Evolutionary conservation across 352 stramenopile species (phyloP).

Genomic region (Phytophthora sansomeana): DNA sequence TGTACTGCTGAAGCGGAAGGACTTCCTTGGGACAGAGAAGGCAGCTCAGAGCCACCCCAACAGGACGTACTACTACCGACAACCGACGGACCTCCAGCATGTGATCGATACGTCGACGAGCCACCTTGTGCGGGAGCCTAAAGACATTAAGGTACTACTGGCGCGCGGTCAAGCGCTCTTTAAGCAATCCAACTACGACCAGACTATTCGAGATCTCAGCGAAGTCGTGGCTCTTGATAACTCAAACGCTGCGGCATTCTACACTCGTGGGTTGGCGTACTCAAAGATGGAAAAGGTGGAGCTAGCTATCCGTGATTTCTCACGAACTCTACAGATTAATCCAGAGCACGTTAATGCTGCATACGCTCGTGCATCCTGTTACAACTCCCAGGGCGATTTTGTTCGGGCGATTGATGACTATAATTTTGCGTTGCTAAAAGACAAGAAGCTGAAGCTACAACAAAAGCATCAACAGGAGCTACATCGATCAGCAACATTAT

Average conservation of each 20-base stretch:
- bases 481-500: conserved; percentile 32
- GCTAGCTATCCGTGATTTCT: conserved; percentile 84
- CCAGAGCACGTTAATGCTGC: conserved; percentile 89
- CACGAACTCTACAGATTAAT: conserved; percentile 73
- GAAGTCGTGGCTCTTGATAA: conserved; percentile 55
- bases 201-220: conserved; percentile 68
- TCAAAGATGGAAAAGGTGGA: conserved; percentile 77
- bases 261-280: conserved; percentile 78
- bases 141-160: conserved; percentile 72
- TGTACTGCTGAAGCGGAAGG: conserved; percentile 75
- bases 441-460: conserved; percentile 67
- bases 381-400: conserved; percentile 89
- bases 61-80: conserved; percentile 84
- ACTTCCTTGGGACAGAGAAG: conserved; percentile 77
- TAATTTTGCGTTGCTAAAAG: conserved; percentile 86
- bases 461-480: conserved; percentile 43
- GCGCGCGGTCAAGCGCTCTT: conserved; percentile 81
- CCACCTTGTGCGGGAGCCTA: conserved; percentile 67
- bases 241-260: conserved; percentile 60
- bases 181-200: conserved; percentile 70
- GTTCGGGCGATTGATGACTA: conserved; percentile 91
- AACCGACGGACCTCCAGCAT: conserved; percentile 72
- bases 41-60: conserved; percentile 69
- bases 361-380: conserved; percentile 87
- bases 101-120: conserved; percentile 78